These are phyloP conservation scores for Apiospora saccharicola DNA, from an alignment of 2,329 filamentous ascomycete genomes.

Conservation along the genomic window DNA sequence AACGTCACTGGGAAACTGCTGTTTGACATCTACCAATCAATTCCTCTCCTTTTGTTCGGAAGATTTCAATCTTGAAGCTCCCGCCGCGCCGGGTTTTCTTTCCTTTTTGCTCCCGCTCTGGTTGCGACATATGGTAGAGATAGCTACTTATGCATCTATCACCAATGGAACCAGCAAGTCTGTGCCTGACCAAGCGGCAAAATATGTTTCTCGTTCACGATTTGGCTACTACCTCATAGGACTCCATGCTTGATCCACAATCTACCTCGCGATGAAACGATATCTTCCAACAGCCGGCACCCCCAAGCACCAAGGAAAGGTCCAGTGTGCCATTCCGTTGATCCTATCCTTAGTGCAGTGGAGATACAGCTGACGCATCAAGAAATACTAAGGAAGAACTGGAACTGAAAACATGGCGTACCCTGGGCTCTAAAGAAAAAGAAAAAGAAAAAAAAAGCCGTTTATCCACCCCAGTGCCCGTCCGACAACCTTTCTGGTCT, in stretches of 20 bases:
- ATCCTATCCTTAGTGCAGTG: background rate
- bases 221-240: background rate
- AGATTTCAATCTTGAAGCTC: background rate
- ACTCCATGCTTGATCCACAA: constrained; percentile 8
- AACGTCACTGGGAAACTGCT: background rate
- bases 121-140: background rate
- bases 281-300: constrained; percentile 1
- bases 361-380: background rate
- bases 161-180: background rate
- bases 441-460: background rate
- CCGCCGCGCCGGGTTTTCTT: background rate
- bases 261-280: constrained; percentile 3
- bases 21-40: background rate
- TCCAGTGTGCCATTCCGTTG: background rate
- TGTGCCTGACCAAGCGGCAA: background rate
- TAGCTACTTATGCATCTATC: background rate
- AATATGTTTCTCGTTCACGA: background rate
- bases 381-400: background rate
- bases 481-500: background rate
- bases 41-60: background rate
- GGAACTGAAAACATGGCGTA: background rate
- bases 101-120: background rate
- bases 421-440: background rate
- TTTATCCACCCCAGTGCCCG: background rate
- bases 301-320: background rate